Evolutionary conservation across 345 rosid species (phyloP).

Genomic region (Chamaenerion angustifolium): DNA sequence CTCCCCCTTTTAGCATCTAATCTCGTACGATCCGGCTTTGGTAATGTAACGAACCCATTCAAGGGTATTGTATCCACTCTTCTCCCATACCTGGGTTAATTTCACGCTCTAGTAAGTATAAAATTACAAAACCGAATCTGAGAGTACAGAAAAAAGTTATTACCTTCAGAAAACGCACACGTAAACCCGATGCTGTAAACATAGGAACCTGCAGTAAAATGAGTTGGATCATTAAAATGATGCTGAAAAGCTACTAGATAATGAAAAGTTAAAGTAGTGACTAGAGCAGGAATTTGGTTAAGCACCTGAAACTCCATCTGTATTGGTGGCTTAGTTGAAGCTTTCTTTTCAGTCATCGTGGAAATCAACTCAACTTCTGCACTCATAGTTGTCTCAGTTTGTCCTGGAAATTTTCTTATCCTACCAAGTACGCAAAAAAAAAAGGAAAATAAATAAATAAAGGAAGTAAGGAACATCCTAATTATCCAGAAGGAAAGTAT

Average conservation of each 20-base stretch:
- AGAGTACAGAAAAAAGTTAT: background rate
- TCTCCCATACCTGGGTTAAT: slow-evolving; percentile 80
- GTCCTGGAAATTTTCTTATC: slow-evolving; percentile 97
- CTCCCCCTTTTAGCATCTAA: slow-evolving; percentile 75
- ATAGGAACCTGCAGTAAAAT: slow-evolving; percentile 77
- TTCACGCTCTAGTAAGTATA: slow-evolving; percentile 4
- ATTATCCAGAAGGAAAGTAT: background rate
- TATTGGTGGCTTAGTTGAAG: slow-evolving; percentile 95
- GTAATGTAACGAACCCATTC: slow-evolving; percentile 98
- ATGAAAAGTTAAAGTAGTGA: background rate
- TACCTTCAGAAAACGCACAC: slow-evolving; percentile 97
- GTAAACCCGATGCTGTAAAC: slow-evolving; percentile 97
- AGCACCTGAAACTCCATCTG: slow-evolving; percentile 98
- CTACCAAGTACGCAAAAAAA: slow-evolving; percentile 16
- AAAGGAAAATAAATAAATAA: too few relatives aligned
- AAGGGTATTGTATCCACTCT: slow-evolving; percentile 95
- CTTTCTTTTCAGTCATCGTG: slow-evolving; percentile 85
- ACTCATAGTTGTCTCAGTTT: slow-evolving; percentile 93
- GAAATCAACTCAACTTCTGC: slow-evolving; percentile 96
- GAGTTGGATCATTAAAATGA: too few relatives aligned
- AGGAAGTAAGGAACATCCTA: too few relatives aligned
- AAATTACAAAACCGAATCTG: background rate
- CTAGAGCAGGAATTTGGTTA: slow-evolving; percentile 5
- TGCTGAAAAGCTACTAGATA: too few relatives aligned
- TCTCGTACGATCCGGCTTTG: slow-evolving; percentile 95